A percentile compares a stretch with the other conserved stretches of the same genome.
phyloP scores from a whole-genome alignment of 2,329 filamentous ascomycete genomes.

The Aspergillus thermomutatus region DNA sequence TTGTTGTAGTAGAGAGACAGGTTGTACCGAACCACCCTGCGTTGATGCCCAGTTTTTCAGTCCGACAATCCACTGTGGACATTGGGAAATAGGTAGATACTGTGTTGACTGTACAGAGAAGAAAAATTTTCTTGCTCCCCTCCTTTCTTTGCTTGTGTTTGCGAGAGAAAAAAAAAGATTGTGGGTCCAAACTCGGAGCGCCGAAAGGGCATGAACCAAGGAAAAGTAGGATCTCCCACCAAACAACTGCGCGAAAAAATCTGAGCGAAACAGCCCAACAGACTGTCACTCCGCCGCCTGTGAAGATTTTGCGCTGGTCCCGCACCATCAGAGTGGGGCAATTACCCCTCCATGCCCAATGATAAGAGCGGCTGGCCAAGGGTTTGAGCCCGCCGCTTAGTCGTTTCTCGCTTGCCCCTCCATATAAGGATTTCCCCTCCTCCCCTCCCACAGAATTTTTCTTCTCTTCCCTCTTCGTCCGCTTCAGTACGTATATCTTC shows the following conservation, averaged over 20 bases:
- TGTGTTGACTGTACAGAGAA: not conserved
- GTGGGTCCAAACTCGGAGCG: conserved; percentile 20
- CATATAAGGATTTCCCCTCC: conserved; percentile 47
- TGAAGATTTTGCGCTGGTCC: conserved; percentile 34
- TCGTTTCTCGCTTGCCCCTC: conserved; percentile 44
- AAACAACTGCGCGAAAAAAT: conserved; percentile 6
- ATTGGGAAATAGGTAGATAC: conserved; percentile 3
- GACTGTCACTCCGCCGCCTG: conserved; percentile 18
- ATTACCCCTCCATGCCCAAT: conserved; percentile 29
- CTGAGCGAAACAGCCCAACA: conserved; percentile 7
- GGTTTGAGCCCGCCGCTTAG: conserved; percentile 36
- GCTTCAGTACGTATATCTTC: conserved; percentile 46
- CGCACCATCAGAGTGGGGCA: conserved; percentile 23
- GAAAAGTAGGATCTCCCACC: conserved; percentile 14
- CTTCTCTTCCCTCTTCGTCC: conserved; percentile 38
- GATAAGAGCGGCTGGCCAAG: conserved; percentile 20
- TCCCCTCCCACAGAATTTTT: conserved; percentile 40
- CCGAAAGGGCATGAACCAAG: conserved; percentile 24
- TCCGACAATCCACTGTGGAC: conserved; percentile 16
- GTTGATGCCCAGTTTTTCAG: conserved; percentile 37
- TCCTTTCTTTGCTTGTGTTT: not conserved
- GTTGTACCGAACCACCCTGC: conserved; percentile 16
- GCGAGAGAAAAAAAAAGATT: conserved; percentile 23
- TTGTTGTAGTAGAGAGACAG: not conserved
- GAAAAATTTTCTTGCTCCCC: not conserved